Evolutionary conservation across 306 rosid genomes (phyloP).

Genomic region (Elaeagnus macrophylla): DNA sequence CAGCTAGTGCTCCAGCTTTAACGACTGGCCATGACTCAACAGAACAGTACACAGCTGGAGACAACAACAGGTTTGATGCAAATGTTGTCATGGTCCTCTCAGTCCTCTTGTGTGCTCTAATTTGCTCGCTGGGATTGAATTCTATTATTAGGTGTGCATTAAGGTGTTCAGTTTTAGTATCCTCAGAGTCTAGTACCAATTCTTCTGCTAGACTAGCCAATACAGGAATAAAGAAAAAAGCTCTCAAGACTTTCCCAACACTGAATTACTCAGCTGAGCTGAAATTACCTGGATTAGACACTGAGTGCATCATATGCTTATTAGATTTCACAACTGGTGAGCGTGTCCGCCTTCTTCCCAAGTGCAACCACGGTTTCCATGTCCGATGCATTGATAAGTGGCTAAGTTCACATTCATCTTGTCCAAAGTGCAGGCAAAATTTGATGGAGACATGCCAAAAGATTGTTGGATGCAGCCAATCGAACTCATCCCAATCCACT

Average conservation of each 20-base stretch:
- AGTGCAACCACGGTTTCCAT: constrained; percentile 84
- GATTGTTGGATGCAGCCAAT: constrained; percentile 43
- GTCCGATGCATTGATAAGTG: constrained; percentile 82
- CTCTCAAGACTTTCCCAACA: constrained; percentile 55
- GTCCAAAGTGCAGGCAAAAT: constrained; percentile 87
- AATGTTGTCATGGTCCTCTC: constrained; percentile 93
- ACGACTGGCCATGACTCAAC: constrained; percentile 9
- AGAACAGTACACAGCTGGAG: constrained; percentile 24
- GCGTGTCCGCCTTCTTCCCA: constrained; percentile 57
- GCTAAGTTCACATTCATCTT: constrained; percentile 77
- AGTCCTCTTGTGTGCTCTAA: constrained; percentile 72
- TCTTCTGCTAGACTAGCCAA: constrained; percentile 18
- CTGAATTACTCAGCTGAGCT: constrained; percentile 45
- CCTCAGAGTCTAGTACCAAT: constrained; percentile 14
- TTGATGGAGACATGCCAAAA: constrained; percentile 68
- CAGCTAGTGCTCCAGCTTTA: constrained; percentile 27
- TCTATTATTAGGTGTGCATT: constrained; percentile 72
- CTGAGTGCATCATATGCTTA: constrained; percentile 70
- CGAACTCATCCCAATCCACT: constrained; percentile 20
- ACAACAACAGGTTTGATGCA: constrained; percentile 53
- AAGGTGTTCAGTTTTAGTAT: constrained; percentile 48
- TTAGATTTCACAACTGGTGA: constrained; percentile 61
- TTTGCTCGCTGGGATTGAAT: constrained; percentile 76
- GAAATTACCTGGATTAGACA: constrained; percentile 44
- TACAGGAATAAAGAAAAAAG: constrained; percentile 68